Evolutionary conservation across 257 asterid species (phyloP).

Genomic region (Verbena officinalis): DNA sequence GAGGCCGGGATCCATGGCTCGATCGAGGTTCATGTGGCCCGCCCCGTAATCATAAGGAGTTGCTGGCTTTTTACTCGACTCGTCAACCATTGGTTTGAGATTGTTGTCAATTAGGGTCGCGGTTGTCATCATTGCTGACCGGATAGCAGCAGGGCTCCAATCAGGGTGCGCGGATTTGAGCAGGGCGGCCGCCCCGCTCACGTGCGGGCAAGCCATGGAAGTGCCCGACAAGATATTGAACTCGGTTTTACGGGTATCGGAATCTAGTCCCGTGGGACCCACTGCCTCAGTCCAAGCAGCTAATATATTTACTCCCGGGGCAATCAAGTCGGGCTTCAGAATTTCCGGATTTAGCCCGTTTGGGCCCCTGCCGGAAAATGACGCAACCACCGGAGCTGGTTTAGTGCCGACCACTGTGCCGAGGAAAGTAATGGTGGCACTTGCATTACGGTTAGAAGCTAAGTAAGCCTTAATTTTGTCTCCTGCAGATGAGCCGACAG

Average conservation of each 20-base stretch:
- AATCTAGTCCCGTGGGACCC: conserved; percentile 76
- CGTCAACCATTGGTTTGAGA: conserved; percentile 54
- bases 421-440: conserved; percentile 59
- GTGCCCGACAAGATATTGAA: conserved; percentile 86
- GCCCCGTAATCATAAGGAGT: conserved; percentile 82
- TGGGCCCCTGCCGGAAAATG: conserved; percentile 82
- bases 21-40: conserved; percentile 70
- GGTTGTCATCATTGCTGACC: conserved; percentile 92
- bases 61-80: conserved; percentile 61
- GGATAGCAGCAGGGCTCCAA: conserved; percentile 86
- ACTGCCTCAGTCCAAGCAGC: conserved; percentile 90
- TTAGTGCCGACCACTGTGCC: conserved; percentile 73
- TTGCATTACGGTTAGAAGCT: conserved; percentile 35
- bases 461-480: conserved; percentile 66
- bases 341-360: conserved; percentile 77
- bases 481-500: conserved; percentile 64
- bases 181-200: conserved; percentile 89
- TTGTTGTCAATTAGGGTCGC: conserved; percentile 53
- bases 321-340: conserved; percentile 75
- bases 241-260: conserved; percentile 64
- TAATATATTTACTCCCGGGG: conserved; percentile 83
- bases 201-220: conserved; percentile 93
- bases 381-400: conserved; percentile 92
- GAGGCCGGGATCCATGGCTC: conserved; percentile 81
- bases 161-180: conserved; percentile 90